Evolutionary conservation across 371 early-diverging fungal species (phyloP), one percentile per base, ranked within the genome.

Genomic region (Mortierella sp.): DNA sequence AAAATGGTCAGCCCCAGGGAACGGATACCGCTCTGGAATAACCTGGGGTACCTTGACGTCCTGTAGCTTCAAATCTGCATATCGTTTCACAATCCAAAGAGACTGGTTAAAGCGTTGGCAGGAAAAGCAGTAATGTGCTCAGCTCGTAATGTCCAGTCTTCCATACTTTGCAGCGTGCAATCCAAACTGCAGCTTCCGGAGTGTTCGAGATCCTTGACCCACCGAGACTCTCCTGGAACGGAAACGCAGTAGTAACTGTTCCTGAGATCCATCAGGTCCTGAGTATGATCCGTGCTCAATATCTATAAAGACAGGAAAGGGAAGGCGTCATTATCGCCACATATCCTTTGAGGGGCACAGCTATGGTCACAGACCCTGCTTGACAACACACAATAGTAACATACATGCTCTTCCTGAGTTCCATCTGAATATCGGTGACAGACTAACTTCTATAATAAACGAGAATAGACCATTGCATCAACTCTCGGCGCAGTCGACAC

Each of bases 201-300:
- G 1, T 12, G 39, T 2, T 72, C 73, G 5, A 55, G 42, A 8
- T 73, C 59, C 42, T 78, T 83, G 23, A 72, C 57, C 90, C 89
- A 88, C 3, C 54, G 23, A 1, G 84, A 82, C 51, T 87, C 88
- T 31, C 89, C 89, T 21, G 90, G 90, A 39, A 88, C 84, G 19
- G 89, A 87, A 0, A 87, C 83, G 59, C 88, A 88, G 58, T 87
- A 90, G n/a, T 67, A 79, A 30, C 74, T 69, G 62, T 61, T 79
- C 52, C 74, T 60, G 13, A 76, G 61, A 51, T 76, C 76, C 56
- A 76, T 69, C 7, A 64, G 18, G 18, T 54, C 62, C 55, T 64
- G 52, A 18, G 23, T 58, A 26, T 43, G 54, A 51, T 45, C 66
- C 5, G 50, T 39, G 8, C 38, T 19, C 21, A 51, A 21, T 5